Evolutionary conservation across 495 filamentous ascomycete species (phyloP), one percentile per base, ranked within the genome.

Genomic region (Geoglossum glabrum): DNA sequence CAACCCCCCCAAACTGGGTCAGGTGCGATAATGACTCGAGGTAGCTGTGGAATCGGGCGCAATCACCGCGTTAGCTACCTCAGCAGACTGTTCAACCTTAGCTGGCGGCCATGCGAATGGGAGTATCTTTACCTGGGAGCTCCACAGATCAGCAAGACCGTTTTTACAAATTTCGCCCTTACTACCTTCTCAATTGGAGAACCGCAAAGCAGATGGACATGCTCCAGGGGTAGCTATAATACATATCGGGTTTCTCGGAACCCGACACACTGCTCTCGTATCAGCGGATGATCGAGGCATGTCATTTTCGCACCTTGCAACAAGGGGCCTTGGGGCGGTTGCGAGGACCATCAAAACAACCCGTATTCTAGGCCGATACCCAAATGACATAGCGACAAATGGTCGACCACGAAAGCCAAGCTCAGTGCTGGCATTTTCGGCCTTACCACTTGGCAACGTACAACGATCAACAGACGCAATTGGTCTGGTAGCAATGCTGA

Each of bases 301-400:
- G 92, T 90, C 90, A 9, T 99, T 99, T 67, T 95, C 93, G 7
- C 93, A 97, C 68, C 76, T 97, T 31, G 93, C 92, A 28, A 95
- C 89, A 15, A 73, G 92, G 61, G 92, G 92, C 21, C 83, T 90
- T 61, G 90, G 93, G 8, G 77, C 88, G 26, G 76, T 97, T 36
- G 87, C 80, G 11, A 80, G 92, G 61, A 83, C 79, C 1, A 85
- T 99, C 57, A 95, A 87, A 69, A 90, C 87, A 9, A 88, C 84
- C 10, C 78, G 93, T 60, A 89, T 97, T 49, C 71, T 99, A 36
- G 92, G 92, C 19, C 82, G 92, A 46, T 99, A 97, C 71, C 90
- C 90, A 8, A 76, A 83, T 51, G 68, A 69, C 58, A 58, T 72
- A 31, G 64, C 74, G 0, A 75, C 77, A 51, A 73, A 74, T 43